Conservation (phyloP, 169 alveolate genomes). For the Amoebophrya sp. region DNA sequence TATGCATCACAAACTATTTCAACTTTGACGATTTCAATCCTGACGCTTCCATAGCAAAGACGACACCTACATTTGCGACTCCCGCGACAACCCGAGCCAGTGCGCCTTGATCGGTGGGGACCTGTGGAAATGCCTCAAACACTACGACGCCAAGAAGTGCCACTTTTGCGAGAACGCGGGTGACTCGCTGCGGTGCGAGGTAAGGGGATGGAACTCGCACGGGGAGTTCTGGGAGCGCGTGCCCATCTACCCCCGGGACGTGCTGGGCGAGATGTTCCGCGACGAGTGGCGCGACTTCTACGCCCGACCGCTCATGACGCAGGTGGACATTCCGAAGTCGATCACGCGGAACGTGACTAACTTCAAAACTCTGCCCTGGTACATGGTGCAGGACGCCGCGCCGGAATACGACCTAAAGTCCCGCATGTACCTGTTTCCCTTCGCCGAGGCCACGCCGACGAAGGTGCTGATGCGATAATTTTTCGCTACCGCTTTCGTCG, state of each 20-base stretch:
- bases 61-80: background rate
- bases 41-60: too few species aligned
- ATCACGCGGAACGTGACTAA: background rate
- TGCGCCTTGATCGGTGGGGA: conserved; percentile 1
- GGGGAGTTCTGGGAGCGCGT: conserved; percentile 9
- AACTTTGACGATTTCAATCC: too few species aligned
- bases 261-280: conserved; percentile 2
- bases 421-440: too few species aligned
- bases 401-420: too few species aligned
- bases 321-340: background rate
- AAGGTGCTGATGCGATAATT: too few species aligned
- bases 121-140: background rate
- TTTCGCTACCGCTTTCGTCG: too few species aligned
- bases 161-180: background rate
- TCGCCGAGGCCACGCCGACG: too few species aligned
- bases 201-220: background rate
- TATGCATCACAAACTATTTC: too few species aligned
- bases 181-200: background rate
- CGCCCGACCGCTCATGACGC: background rate
- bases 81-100: background rate
- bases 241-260: background rate
- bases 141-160: background rate
- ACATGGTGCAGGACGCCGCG: background rate
- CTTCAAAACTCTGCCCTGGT: background rate
- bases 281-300: conserved; percentile 24